These are phyloP conservation scores for Hordeum marinum DNA, from an alignment of 176 grass and related monocot genomes.

Conservation along the genomic window DNA sequence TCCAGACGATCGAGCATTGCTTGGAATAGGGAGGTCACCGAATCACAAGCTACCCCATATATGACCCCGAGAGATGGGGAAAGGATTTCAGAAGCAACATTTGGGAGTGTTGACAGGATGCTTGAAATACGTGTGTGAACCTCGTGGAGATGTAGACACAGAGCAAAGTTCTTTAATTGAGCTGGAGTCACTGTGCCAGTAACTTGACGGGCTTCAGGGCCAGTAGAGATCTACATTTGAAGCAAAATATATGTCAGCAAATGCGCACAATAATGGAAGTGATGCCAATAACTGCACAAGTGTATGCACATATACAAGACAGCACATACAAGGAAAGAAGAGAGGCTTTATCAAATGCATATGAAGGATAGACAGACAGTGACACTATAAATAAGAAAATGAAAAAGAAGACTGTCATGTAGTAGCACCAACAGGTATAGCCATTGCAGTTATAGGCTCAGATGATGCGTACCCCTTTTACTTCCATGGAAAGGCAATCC, in stretches of 20 bases:
- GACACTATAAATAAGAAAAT: not conserved
- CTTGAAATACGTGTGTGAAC: constrained; percentile 73
- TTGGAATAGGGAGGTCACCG: constrained; percentile 81
- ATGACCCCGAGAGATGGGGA: constrained; percentile 68
- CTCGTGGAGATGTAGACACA: constrained; percentile 94
- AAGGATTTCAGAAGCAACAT: constrained; percentile 64
- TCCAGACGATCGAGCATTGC: constrained; percentile 76
- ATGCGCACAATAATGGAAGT: not conserved
- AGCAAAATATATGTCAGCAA: constrained; percentile 26
- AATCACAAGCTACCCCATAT: constrained; percentile 85
- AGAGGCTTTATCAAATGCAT: not conserved
- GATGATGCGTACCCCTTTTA: not conserved
- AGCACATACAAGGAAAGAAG: constrained; percentile 12
- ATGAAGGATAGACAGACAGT: not conserved
- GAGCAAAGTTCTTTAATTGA: constrained; percentile 91
- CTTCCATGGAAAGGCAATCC: constrained; percentile 7
- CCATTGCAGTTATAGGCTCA: not conserved
- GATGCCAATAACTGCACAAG: constrained; percentile 10
- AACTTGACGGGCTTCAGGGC: constrained; percentile 83
- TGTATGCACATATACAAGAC: not conserved
- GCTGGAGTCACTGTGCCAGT: constrained; percentile 63
- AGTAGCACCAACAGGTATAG: not conserved
- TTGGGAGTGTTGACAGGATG: constrained; percentile 57
- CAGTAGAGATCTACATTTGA: constrained; percentile 78
- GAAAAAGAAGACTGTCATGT: not conserved